Evolutionary conservation across 2,329 filamentous ascomycete genomes (phyloP).

Genomic region (Teratosphaeriaceae sp.): DNA sequence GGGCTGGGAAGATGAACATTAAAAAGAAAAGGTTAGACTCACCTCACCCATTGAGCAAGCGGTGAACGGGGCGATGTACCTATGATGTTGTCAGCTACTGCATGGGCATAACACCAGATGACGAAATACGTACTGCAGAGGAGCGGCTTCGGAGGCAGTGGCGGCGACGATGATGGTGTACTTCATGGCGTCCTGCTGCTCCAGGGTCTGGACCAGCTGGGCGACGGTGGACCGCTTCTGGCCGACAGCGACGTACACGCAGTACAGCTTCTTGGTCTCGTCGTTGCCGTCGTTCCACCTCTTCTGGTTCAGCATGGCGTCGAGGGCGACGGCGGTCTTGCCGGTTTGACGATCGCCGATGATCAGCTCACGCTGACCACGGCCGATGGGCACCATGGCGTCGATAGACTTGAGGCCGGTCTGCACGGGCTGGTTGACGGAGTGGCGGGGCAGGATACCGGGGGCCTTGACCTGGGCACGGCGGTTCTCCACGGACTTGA

Average conservation of each 20-base stretch:
- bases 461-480: constrained; percentile 99
- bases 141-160: constrained; percentile 79
- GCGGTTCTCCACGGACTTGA: constrained; percentile 85
- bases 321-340: constrained; percentile 97
- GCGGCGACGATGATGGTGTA: constrained; percentile 91
- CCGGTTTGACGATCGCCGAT: constrained; percentile 99
- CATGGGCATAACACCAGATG: background rate
- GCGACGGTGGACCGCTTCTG: constrained; percentile 99
- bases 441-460: constrained; percentile 92
- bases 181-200: constrained; percentile 99
- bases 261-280: constrained; percentile 99
- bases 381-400: constrained; percentile 98
- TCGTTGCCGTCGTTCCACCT: constrained; percentile 85
- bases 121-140: background rate
- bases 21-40: background rate
- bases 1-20: no score
- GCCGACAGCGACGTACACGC: constrained; percentile 96
- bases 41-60: constrained; percentile 39
- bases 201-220: constrained; percentile 98
- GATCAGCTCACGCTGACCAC: constrained; percentile 99
- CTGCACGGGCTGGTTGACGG: constrained; percentile 98
- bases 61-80: constrained; percentile 6
- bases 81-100: constrained; percentile 1
- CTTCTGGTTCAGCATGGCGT: constrained; percentile 99
- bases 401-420: constrained; percentile 99